A percentile compares a stretch with the other conserved stretches of the same genome.
Evolutionary conservation across 2,329 filamentous ascomycete species (phyloP).

Genomic region (Fusarium concolor): DNA sequence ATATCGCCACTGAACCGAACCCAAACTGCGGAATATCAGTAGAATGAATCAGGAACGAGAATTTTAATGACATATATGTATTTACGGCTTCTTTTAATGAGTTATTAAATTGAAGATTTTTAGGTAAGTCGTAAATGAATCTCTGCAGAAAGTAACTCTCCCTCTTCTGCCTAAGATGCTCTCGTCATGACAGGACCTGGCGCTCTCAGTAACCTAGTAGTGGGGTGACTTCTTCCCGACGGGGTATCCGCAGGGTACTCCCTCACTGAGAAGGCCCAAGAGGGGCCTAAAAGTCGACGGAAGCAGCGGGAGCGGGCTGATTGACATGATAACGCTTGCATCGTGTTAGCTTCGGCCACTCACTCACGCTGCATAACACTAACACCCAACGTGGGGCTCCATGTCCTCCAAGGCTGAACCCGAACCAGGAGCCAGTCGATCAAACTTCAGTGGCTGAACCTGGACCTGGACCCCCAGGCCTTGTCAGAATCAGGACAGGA

Average conservation of each 20-base stretch:
- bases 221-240: constrained; percentile 13
- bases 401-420: constrained; percentile 31
- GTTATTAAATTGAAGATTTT: background rate
- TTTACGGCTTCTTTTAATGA: background rate
- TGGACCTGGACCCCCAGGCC: background rate
- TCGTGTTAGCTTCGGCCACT: too few species aligned
- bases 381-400: constrained; percentile 23
- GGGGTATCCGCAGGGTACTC: background rate
- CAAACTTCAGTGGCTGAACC: constrained; percentile 22
- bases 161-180: background rate
- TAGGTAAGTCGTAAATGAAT: background rate
- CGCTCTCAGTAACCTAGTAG: background rate
- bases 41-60: background rate
- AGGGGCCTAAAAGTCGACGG: constrained; percentile 18
- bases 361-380: too few species aligned
- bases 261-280: constrained; percentile 14
- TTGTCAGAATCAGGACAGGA: constrained; percentile 14
- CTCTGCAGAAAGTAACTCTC: background rate
- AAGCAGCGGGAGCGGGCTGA: constrained; percentile 27
- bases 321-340: constrained; percentile 6
- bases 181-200: background rate
- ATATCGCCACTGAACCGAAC: constrained; percentile 28
- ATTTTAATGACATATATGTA: too few species aligned
- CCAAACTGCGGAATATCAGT: background rate
- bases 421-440: constrained; percentile 1